Base-by-base conservation (phyloP, 148 eudicot genomes). In the Amaranthus palmeri region DNA sequence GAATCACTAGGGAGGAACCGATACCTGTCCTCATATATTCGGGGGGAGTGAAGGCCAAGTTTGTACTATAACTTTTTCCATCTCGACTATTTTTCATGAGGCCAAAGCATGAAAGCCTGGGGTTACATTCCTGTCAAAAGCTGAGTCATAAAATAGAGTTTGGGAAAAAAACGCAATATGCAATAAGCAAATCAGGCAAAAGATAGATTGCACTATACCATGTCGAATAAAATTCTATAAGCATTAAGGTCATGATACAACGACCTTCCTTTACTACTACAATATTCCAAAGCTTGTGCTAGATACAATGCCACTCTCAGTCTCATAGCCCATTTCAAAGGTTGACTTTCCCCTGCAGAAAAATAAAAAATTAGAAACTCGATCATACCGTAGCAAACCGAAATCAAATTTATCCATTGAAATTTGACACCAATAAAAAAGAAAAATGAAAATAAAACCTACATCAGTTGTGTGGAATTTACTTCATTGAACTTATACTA, bases 31-130 rank as follows among this genome's bases (percentile, higher is more conserved):
- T 89, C 83, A 91, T 79, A 80, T 91, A 91, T 72, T 91, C 97
- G 58, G 97, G 97, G 71, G 97, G 97, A 68, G 97, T 89, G 83
- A 91, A 91, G 69, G 97, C 95, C 80, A 89, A 77, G 77, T 91
- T 91, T 50, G 97, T 89, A 81, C 97, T 91, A 57, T 91, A 91
- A 46, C 95, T 91, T 82, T 91, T 91, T 18, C 97, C 97, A 71
- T 91, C 97, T 85, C 92, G 79, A 73, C 97, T 91, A 73, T 91
- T 91, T 77, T 91, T 91, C 97, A 91, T 91, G 69, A 91, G 89
- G 78, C 97, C 97, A 75, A 91, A 91, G 78, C 90, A 87, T 2
- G 97, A 91, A 76, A 91, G 97, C 86, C 97, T 87, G 53, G 97
- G 93, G 80, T 91, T 85, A 76, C 88, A 81, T 81, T 89, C 92